Percentiles rank a stretch among this genome's conserved stretches.
These are phyloP conservation scores for Pseudozyma sp. DNA, from an alignment of 1,284 basidiomycete species.

Conservation along the genomic window DNA sequence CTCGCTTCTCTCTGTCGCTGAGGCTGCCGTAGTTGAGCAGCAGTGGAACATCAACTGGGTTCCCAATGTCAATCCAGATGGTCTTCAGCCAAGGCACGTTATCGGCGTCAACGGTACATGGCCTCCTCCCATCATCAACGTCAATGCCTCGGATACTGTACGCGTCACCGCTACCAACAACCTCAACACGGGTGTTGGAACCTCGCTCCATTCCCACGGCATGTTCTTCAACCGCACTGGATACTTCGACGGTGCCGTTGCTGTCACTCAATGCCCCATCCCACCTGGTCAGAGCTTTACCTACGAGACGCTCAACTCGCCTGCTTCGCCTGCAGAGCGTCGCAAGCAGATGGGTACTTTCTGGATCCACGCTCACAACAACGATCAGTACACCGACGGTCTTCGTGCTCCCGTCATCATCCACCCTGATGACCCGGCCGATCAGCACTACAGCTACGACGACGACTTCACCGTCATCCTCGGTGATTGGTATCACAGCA, in stretches of 20 bases:
- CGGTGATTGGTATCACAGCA: conserved; percentile 76
- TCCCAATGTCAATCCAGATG: conserved; percentile 60
- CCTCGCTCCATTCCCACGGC: conserved; percentile 67
- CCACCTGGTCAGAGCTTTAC: conserved; percentile 53
- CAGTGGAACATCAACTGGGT: conserved; percentile 78
- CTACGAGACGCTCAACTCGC: conserved; percentile 55
- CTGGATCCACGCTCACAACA: conserved; percentile 70
- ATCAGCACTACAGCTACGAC: conserved; percentile 77
- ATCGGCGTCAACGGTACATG: conserved; percentile 63
- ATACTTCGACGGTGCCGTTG: conserved; percentile 59
- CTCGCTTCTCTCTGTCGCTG: conserved; percentile 25
- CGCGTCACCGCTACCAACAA: conserved; percentile 61
- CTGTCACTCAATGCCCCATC: conserved; percentile 67
- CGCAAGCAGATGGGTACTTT: conserved; percentile 70
- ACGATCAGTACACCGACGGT: conserved; percentile 65
- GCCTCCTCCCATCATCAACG: conserved; percentile 64
- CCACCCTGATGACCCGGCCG: conserved; percentile 59
- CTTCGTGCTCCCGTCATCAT: conserved; percentile 66
- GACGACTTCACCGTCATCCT: conserved; percentile 89
- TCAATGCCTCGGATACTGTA: conserved; percentile 62
- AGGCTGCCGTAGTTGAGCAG: conserved; percentile 56
- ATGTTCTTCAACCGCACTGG: conserved; percentile 61
- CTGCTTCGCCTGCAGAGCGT: conserved; percentile 35
- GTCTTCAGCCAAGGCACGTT: conserved; percentile 54
- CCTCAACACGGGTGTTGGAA: conserved; percentile 47